Evolutionary conservation across 257 asterid genomes (phyloP).

Genomic region (Plantago major): DNA sequence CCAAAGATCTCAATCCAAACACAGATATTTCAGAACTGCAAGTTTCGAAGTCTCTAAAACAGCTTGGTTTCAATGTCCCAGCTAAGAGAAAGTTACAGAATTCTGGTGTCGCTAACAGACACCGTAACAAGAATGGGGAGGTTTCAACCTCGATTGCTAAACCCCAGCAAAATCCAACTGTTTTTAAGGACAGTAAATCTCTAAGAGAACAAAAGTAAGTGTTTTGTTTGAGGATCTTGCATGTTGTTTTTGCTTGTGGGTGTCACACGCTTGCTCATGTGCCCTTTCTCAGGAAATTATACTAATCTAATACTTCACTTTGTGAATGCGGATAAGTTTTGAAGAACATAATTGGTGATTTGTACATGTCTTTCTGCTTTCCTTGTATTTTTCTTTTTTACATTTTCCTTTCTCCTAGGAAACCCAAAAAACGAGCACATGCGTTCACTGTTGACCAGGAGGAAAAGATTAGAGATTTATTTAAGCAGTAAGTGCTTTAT

Average conservation of each 20-base stretch:
- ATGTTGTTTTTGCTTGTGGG: conserved; percentile 3
- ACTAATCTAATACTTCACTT: conserved; percentile 8
- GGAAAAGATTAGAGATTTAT: conserved; percentile 70
- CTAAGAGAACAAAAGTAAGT: conserved; percentile 60
- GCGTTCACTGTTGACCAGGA: conserved; percentile 77
- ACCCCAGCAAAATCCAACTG: conserved; percentile 25
- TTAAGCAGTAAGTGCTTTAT: conserved; percentile 66
- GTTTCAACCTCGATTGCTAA: conserved; percentile 18
- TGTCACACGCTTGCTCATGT: background rate
- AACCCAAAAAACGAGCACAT: conserved; percentile 64
- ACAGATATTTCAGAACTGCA: conserved; percentile 46
- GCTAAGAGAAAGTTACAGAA: conserved; percentile 38
- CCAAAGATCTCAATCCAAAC: conserved; percentile 56
- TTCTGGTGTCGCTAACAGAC: conserved; percentile 27
- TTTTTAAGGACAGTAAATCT: conserved; percentile 33
- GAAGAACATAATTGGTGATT: conserved; percentile 11
- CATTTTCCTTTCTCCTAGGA: conserved; percentile 42
- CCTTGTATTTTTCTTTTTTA: conserved; percentile 7
- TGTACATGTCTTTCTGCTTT: conserved; percentile 13
- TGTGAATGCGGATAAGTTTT: background rate
- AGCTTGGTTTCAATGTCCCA: conserved; percentile 50
- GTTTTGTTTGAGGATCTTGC: conserved; percentile 20
- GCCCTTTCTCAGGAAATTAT: conserved; percentile 14
- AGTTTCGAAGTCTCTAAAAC: conserved; percentile 47
- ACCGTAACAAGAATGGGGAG: conserved; percentile 22